Evolutionary conservation across 192 early-diverging fungal species (phyloP).

Genomic region (Geranomyces variabilis): DNA sequence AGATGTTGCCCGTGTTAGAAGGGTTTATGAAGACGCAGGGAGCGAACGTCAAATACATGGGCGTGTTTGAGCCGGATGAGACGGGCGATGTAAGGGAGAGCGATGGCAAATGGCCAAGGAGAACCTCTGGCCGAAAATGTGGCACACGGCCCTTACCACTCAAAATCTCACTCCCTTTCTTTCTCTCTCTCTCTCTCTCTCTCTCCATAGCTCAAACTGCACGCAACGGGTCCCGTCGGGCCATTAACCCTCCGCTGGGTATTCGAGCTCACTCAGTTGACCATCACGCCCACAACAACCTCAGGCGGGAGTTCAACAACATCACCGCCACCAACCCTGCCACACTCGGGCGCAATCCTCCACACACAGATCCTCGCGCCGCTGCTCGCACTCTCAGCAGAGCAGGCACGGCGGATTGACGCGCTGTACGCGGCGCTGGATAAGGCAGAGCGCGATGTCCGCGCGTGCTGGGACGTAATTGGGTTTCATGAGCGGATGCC

Average conservation of each 20-base stretch:
- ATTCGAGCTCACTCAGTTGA: conserved; percentile 21
- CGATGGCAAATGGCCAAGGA: no score
- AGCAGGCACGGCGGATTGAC: conserved; percentile 20
- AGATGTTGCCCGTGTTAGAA: conserved; percentile 18
- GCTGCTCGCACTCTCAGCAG: not conserved
- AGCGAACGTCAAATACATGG: conserved; percentile 21
- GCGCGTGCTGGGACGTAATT: conserved; percentile 20
- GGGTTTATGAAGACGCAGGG: conserved; percentile 16
- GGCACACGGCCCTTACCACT: no score
- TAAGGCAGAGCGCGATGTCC: conserved; percentile 20
- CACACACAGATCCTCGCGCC: conserved; percentile 13
- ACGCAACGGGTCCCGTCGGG: conserved; percentile 13
- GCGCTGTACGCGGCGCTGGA: conserved; percentile 14
- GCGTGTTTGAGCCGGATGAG: conserved; percentile 24
- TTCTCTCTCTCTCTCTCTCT: no score
- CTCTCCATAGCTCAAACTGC: conserved; percentile 8
- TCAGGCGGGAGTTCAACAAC: no score
- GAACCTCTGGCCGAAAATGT: no score
- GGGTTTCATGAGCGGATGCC: not conserved
- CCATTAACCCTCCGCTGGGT: conserved; percentile 21
- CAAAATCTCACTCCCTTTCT: no score
- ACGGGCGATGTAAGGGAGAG: conserved; percentile 27
- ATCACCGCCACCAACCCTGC: not conserved
- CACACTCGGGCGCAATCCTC: conserved; percentile 18
- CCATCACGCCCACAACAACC: not conserved